Evolutionary conservation across 1,284 basidiomycete species (phyloP), one percentile per base, ranked within the genome.

Genomic region (Microstroma glucosiphilum): DNA sequence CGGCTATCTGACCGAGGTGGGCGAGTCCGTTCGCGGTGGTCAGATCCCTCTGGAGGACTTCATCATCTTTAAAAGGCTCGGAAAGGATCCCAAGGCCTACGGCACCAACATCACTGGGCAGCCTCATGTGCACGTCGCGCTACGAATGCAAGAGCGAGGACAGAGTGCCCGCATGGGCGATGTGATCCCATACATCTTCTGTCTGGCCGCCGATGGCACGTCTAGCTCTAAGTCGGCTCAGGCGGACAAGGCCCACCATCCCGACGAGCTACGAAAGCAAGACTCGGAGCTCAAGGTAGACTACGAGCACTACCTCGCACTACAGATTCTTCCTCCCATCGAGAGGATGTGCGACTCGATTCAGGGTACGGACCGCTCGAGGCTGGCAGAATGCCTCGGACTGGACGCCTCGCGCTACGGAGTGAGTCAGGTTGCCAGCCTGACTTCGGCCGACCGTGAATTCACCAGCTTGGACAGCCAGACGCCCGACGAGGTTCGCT

Each of bases 131-230:
- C 92, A 96, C 73, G 96, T 99, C 13, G 94, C 94, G 0, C 82
- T 96, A 62, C 85, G 91, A 37, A 88, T 96, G 87, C 94, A 93
- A 80, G 84, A 86, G 1, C 88, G 87, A 69, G 92, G 92, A 40
- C 86, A 85, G 4, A 86, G 86, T 19, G 89, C 91, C 0, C 86
- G 88, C 43, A 86, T 85, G 2, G 92, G 94, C 57, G 93, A 97
- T 79, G 93, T 99, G 63, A 90, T 99, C 66, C 88, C 93, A 0
- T 99, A 98, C 79, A 86, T 98, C 60, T 96, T 98, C 77, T 98
- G 94, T 77, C 72, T 90, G 1, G 85, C 86, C 3, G 86, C 88
- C 19, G 87, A 88, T 62, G 89, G 89, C 40, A 87, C 89, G 65
- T 65, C 61, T 23, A 81, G 83, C 0, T 82, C 87, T 6, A 92